These are phyloP conservation scores for Cadophora sp. DNA, from an alignment of 2,329 filamentous ascomycete species.

Conservation along the genomic window DNA sequence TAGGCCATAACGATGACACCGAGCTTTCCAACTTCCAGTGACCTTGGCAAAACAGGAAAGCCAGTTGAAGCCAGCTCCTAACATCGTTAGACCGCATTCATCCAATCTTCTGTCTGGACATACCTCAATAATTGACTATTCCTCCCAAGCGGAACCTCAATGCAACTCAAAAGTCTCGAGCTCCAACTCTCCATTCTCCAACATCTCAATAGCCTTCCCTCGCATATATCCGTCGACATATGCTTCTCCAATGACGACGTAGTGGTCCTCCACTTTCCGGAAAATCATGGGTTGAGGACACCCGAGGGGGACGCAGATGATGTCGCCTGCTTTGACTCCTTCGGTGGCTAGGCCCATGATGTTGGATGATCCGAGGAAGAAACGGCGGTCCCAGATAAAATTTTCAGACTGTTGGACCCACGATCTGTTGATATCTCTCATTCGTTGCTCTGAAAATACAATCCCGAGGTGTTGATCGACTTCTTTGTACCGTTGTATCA, in stretches of 20 bases:
- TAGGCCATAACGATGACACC: too few species aligned
- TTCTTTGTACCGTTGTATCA: background rate
- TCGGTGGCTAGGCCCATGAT: background rate
- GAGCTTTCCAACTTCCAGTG: too few species aligned
- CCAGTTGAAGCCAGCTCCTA: too few species aligned
- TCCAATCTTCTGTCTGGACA: background rate
- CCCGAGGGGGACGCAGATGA: constrained; percentile 13
- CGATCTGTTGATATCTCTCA: background rate
- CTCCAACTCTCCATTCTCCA: background rate
- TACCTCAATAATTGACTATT: background rate
- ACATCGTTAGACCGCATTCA: too few species aligned
- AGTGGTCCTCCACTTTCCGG: background rate
- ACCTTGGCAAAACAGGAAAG: too few species aligned
- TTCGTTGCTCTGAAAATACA: background rate
- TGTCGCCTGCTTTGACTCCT: background rate
- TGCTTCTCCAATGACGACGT: constrained; percentile 13
- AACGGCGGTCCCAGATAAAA: background rate
- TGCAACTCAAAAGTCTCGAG: constrained; percentile 2
- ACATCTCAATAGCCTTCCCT: background rate
- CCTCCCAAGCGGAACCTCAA: background rate
- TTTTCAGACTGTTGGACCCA: background rate
- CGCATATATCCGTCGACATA: constrained; percentile 18
- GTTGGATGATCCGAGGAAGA: constrained; percentile 2
- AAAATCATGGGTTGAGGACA: constrained; percentile 17
- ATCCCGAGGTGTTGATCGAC: too few species aligned